Base-by-base conservation (phyloP, 108 stramenopile species). In the Chaetoceros tenuissimus region DNA sequence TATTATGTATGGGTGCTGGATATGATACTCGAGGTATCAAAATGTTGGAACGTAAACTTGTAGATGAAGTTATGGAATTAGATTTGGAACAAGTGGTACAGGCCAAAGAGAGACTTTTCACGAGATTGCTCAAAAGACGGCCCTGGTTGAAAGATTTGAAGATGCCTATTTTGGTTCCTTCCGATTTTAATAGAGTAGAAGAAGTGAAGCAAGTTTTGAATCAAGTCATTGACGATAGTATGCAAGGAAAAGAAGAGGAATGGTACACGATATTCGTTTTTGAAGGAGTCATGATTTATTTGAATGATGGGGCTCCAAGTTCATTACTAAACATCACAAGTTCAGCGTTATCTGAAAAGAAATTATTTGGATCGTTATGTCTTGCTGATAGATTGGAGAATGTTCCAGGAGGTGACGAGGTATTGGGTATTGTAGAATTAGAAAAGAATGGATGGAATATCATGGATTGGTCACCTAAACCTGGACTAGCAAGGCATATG, bases 231-330 rank as follows among this genome's bases (percentile, higher is more conserved):
- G 30, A 28, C 1, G 3, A 29, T 5, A 50, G 20, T 25, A 3
- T 45, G 25, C 29, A 34, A 19, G 31, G 50, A 25, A 48, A 26
- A 23, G 44, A 53, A 23, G 24, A 28, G 18, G 52, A 78, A 28
- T 70, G 67, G 69, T 67, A 71, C 21, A 82, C 74, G 16, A 71
- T 88, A 55, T 64, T 84, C 53, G 21, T 88, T 7, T 77, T 82
- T 55, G 87, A 88, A 58, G 87, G 81, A 1, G 87, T 88, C 31
- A 74, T 88, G 74, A 88, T 88, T 43, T 88, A 81, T 65, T 66
- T 88, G 20, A 64, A 88, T 52, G 69, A 75, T 20, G 83, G 77
- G 22, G 46, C 80, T 28, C 87, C 83, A 0, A 68, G 64, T 55
- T 43, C 67, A 1, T 49, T 86, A 20, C 65, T 86, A 29, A 17